Evolutionary conservation across 2,329 filamentous ascomycete genomes (phyloP).

Genomic region (Aphanoascus verrucosus): DNA sequence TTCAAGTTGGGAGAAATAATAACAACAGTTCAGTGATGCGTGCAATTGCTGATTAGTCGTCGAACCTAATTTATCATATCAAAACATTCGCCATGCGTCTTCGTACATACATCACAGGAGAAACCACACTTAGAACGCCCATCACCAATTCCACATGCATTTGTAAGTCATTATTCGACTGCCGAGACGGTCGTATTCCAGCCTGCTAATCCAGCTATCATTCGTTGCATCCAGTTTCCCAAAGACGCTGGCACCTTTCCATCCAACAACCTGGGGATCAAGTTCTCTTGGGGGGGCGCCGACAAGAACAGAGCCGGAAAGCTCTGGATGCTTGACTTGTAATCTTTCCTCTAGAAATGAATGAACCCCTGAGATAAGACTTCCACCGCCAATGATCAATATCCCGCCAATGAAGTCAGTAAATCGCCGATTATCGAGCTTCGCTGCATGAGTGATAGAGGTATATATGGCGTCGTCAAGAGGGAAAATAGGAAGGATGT

Average conservation of each 20-base stretch:
- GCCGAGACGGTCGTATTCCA: conserved; percentile 81
- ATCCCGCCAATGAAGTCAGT: conserved; percentile 81
- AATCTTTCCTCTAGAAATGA: conserved; percentile 74
- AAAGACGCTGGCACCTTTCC: conserved; percentile 97
- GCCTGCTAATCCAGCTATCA: conserved; percentile 82
- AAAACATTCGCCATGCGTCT: conserved; percentile 10
- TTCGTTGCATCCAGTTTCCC: conserved; percentile 76
- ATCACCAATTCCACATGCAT: conserved; percentile 51
- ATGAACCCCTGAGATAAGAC: conserved; percentile 69
- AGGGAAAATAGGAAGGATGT: conserved; percentile 68
- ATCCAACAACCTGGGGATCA: conserved; percentile 92
- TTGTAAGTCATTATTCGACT: conserved; percentile 76
- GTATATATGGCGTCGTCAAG: conserved; percentile 84
- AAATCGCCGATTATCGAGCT: conserved; percentile 83
- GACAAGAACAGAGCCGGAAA: conserved; percentile 56
- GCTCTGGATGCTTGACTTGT: conserved; percentile 52
- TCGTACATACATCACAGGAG: conserved; percentile 12
- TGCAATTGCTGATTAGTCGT: neutral
- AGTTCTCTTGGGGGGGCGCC: conserved; percentile 73
- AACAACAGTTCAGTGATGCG: too few species aligned
- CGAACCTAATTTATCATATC: neutral
- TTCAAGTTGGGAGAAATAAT: too few species aligned
- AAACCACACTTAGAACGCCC: neutral
- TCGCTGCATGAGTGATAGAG: conserved; percentile 75
- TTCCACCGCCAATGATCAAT: conserved; percentile 80